Evolutionary conservation across 352 stramenopile genomes (phyloP).

Genomic region (Pythium volutum): DNA sequence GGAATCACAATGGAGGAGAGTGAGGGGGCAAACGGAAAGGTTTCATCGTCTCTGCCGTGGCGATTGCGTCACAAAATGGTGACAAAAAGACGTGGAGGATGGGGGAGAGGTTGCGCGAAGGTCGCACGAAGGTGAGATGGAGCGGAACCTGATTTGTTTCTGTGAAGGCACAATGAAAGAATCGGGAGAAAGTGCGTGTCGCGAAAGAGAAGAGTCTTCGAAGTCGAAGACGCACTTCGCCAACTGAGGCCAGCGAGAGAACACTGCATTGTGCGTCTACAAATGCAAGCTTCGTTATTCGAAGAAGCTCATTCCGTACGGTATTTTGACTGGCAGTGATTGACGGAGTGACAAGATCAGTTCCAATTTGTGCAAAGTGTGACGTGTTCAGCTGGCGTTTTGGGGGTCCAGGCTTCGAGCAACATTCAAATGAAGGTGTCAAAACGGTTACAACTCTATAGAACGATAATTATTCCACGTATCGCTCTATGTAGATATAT

Average conservation of each 20-base stretch:
- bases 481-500: conserved; percentile 1
- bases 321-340: too few relatives aligned
- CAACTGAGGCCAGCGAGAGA: too few relatives aligned
- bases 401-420: conserved; percentile 16
- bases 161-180: too few relatives aligned
- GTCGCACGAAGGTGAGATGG: conserved; percentile 7
- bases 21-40: background rate
- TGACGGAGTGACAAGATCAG: too few relatives aligned
- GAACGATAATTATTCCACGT: background rate
- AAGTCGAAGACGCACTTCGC: too few relatives aligned
- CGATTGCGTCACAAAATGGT: background rate
- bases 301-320: too few relatives aligned
- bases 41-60: conserved; percentile 5
- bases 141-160: background rate
- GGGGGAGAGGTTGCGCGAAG: conserved; percentile 15
- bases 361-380: too few relatives aligned
- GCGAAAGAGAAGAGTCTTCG: too few relatives aligned
- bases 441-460: background rate
- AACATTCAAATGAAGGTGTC: conserved; percentile 20
- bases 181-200: too few relatives aligned
- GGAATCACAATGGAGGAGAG: background rate
- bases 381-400: background rate
- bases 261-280: too few relatives aligned
- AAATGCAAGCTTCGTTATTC: too few relatives aligned
- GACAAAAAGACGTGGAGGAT: conserved; percentile 10